Percentiles rank a stretch among this genome's conserved stretches.
These are phyloP conservation scores for Termitomyces bulborhizus DNA, from an alignment of 768 basidiomycete species.

Conservation along the genomic window DNA sequence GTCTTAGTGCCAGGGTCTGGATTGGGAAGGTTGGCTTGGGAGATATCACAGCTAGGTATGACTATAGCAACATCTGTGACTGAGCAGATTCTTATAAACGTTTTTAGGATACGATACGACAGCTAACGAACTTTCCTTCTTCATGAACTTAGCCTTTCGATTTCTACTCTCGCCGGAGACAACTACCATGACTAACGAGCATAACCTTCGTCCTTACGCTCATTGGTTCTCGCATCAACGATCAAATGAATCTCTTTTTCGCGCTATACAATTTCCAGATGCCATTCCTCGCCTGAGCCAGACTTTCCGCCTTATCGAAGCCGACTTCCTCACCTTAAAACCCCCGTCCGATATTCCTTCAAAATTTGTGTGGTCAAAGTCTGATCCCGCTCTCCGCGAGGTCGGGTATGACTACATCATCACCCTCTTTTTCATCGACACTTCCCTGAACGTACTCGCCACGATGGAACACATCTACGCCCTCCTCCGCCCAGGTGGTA, in stretches of 20 bases:
- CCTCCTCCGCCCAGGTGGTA: constrained; percentile 55
- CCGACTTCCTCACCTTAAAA: constrained; percentile 48
- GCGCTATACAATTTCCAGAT: constrained; percentile 54
- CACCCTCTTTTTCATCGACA: constrained; percentile 65
- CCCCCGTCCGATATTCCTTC: constrained; percentile 14
- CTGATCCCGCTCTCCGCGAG: background rate
- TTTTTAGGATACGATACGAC: constrained; percentile 46
- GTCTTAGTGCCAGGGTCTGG: constrained; percentile 64
- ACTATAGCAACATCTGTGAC: background rate
- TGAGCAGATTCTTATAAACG: background rate
- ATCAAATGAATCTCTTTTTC: constrained; percentile 41
- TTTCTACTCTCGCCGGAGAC: constrained; percentile 47
- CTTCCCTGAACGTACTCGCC: constrained; percentile 44
- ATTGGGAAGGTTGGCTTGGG: constrained; percentile 61
- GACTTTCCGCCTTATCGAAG: constrained; percentile 41
- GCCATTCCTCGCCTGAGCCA: constrained; percentile 41
- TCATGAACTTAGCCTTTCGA: constrained; percentile 57
- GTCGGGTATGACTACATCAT: constrained; percentile 53
- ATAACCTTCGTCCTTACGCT: constrained; percentile 52
- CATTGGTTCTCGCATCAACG: constrained; percentile 71
- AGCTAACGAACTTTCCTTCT: constrained; percentile 59
- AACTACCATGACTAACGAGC: constrained; percentile 37
- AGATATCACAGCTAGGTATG: constrained; percentile 55
- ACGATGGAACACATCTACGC: constrained; percentile 52
- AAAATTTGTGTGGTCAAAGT: constrained; percentile 13